These are phyloP conservation scores for Phytophthora parvispora DNA, from an alignment of 352 stramenopile species.

Conservation along the genomic window DNA sequence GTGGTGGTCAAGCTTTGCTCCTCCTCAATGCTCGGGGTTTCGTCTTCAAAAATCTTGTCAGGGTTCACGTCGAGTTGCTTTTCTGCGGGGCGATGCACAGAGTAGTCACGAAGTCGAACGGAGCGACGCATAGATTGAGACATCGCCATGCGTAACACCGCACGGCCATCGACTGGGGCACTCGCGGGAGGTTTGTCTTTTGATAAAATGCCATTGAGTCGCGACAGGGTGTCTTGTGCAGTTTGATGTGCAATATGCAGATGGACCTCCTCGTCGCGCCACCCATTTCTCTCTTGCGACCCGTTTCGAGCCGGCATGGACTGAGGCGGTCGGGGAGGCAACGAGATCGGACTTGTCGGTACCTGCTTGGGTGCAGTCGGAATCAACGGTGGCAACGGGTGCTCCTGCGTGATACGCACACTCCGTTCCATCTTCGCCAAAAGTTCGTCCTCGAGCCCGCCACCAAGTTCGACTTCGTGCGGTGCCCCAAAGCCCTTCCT, in stretches of 20 bases:
- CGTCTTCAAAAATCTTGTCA: conserved; percentile 76
- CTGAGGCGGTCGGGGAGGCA: conserved; percentile 33
- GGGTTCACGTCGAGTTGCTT: conserved; percentile 64
- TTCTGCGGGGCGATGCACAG: conserved; percentile 38
- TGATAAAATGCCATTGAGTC: conserved; percentile 68
- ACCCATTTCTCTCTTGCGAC: conserved; percentile 26
- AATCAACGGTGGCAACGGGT: conserved; percentile 23
- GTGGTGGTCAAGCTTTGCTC: neutral
- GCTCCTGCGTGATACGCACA: conserved; percentile 35
- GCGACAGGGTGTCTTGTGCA: conserved; percentile 71
- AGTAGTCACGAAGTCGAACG: conserved; percentile 71
- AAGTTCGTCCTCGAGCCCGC: conserved; percentile 36
- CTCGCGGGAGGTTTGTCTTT: conserved; percentile 43
- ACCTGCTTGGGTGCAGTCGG: conserved; percentile 9
- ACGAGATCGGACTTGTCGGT: conserved; percentile 64
- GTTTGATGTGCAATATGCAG: conserved; percentile 66
- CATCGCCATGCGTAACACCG: conserved; percentile 48
- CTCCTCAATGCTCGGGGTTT: conserved; percentile 22
- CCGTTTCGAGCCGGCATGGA: conserved; percentile 29
- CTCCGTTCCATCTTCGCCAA: conserved; percentile 46
- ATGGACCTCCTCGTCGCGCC: conserved; percentile 64
- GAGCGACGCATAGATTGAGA: conserved; percentile 72
- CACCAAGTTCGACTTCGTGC: conserved; percentile 37
- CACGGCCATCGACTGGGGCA: conserved; percentile 35
- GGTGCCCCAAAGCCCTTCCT: conserved; percentile 33